Evolutionary conservation across 768 basidiomycete genomes (phyloP), one percentile per base, ranked within the genome.

Genomic region (Lentinus brumalis): DNA sequence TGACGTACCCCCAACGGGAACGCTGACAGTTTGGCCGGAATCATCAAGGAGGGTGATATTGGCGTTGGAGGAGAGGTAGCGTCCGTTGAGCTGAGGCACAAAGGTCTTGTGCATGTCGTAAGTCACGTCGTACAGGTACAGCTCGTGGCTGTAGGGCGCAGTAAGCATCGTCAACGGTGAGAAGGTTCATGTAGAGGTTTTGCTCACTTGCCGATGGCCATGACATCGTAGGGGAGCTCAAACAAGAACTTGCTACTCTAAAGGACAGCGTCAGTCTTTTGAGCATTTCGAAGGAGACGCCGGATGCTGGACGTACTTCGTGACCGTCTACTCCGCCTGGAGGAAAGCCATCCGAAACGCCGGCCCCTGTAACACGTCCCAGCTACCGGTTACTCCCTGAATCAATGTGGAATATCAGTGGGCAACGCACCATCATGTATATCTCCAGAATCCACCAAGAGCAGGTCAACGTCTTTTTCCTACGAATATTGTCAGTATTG

Each of bases 371-470:
- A n/a, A 11, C 31, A 2, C 3, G 16, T 6, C 30, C 42, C 40
- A 18, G 35, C 52, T 40, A 47, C 12, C 5, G 31, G 21, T 11
- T 21, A 18, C 2, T 14, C 8, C 5, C 35, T 16, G 35, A 52
- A 40, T 50, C 14, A 16, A 18, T 29, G 4, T 4, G 5, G 40
- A 49, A 11, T 6, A 35, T 26, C 21, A 26, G 21, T 26, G 11
- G 45, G 6, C 35, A 35, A 55, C 40, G 50, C 59, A 75, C 89
- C 88, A 68, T 91, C 89, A 60, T 91, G 89, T 51, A 90, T 66
- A 69, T 91, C 89, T n/a, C 89, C 92, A 55, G 87, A 86, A 66
- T 94, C 91, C 16, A 95, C 84, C 15, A 96, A 77, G 12, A 96
- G 78, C 1, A 96, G 81, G 71, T 96, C 94, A 29, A 92, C 91